Percentiles rank a stretch among this genome's conserved stretches.
phyloP scores from a whole-genome alignment of 306 rosid genomes.

The Vigna mungo region DNA sequence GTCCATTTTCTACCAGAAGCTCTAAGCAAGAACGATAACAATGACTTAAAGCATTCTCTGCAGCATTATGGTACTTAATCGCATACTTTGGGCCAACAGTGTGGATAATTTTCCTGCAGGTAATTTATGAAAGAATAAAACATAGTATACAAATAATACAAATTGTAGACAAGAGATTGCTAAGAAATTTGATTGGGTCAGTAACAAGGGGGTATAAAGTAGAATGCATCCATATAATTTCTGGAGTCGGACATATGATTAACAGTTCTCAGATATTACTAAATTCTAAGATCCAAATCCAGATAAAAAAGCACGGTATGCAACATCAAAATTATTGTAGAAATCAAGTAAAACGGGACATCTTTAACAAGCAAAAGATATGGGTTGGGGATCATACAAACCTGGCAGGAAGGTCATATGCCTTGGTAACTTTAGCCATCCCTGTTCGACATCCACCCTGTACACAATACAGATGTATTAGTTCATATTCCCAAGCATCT shows the following conservation, averaged over 20 bases:
- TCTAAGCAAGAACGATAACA: constrained; percentile 96
- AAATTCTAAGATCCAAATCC: constrained; percentile 19
- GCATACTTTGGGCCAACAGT: constrained; percentile 99
- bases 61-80: constrained; percentile 96
- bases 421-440: constrained; percentile 95
- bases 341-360: constrained; percentile 23
- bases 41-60: constrained; percentile 98
- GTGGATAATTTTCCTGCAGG: constrained; percentile 86
- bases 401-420: constrained; percentile 98
- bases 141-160: constrained; percentile 2
- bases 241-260: constrained; percentile 17
- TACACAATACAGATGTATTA: constrained; percentile 47
- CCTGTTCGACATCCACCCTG: constrained; percentile 99
- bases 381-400: constrained; percentile 44
- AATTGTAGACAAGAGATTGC: neutral
- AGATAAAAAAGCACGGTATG: neutral
- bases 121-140: constrained; percentile 40
- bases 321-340: constrained; percentile 1
- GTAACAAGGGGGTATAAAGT: constrained; percentile 22
- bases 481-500: constrained; percentile 19
- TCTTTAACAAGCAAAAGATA: constrained; percentile 36
- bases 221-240: constrained; percentile 31
- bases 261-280: constrained; percentile 14
- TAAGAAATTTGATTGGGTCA: neutral
- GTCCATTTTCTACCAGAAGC: constrained; percentile 89